phyloP scores from a whole-genome alignment of 1,284 basidiomycete genomes.

The Pseudomicrostroma phylloplanum region DNA sequence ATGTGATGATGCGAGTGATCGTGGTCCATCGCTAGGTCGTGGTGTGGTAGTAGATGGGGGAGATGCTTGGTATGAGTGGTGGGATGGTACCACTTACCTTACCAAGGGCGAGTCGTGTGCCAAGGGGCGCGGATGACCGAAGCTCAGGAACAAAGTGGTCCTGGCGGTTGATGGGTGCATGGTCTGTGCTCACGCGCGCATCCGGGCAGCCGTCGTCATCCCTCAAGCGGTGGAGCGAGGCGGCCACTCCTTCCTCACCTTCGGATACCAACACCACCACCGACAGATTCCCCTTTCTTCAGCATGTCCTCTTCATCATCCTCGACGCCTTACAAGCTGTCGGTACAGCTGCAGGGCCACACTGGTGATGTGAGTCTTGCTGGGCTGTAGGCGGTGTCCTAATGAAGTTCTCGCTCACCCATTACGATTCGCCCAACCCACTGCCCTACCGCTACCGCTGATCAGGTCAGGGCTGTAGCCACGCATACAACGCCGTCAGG shows the following conservation, averaged over 20 bases:
- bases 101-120: no score
- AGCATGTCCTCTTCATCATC: no score
- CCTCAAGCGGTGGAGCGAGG: no score
- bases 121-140: no score
- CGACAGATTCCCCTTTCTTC: background rate
- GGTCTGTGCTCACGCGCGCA: no score
- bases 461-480: conserved; percentile 31
- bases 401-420: background rate
- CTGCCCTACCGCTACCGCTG: background rate
- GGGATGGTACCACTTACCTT: no score
- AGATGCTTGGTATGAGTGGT: no score
- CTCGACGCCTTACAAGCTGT: conserved; percentile 16
- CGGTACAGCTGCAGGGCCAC: conserved; percentile 34
- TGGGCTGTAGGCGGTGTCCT: background rate
- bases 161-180: no score
- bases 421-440: background rate
- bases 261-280: conserved; percentile 1
- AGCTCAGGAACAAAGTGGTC: no score
- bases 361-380: conserved; percentile 27
- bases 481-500: conserved; percentile 16
- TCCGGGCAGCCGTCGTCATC: no score
- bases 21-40: conserved; percentile 6
- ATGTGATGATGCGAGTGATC: background rate
- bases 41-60: no score
- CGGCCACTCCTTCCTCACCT: no score